Conservation (phyloP, 2,329 filamentous ascomycete genomes). For the Fusarium odoratissimum region DNA sequence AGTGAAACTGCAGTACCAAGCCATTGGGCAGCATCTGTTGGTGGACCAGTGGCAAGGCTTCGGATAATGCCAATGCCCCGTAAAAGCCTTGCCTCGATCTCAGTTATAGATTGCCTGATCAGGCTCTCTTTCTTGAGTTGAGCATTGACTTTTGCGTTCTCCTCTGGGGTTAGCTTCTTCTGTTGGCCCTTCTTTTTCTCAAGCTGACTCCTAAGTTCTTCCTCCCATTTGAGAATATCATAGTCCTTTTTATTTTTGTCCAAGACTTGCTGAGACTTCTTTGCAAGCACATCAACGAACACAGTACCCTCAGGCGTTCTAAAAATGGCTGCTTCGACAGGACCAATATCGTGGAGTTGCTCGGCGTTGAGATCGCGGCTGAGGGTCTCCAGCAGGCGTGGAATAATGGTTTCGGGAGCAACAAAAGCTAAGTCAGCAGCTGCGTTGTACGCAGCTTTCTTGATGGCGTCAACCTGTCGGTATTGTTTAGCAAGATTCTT, state of each 20-base stretch:
- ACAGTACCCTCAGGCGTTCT: constrained; percentile 88
- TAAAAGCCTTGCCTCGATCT: constrained; percentile 76
- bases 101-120: constrained; percentile 79
- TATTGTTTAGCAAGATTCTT: constrained; percentile 14
- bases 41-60: constrained; percentile 84
- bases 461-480: constrained; percentile 55
- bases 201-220: constrained; percentile 86
- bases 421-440: constrained; percentile 95
- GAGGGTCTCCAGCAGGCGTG: constrained; percentile 80
- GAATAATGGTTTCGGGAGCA: constrained; percentile 83
- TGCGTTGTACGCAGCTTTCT: constrained; percentile 81
- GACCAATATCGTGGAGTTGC: constrained; percentile 78
- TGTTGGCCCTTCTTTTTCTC: constrained; percentile 93
- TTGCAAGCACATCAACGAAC: constrained; percentile 91
- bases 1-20: constrained; percentile 83
- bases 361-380: constrained; percentile 76
- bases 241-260: constrained; percentile 96
- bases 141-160: constrained; percentile 88
- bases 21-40: constrained; percentile 90
- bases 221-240: constrained; percentile 96
- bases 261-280: constrained; percentile 75
- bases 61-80: constrained; percentile 89
- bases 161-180: constrained; percentile 90
- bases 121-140: constrained; percentile 88
- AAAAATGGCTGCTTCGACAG: constrained; percentile 92